Evolutionary conservation across 257 asterid genomes (phyloP), one percentile per base, ranked within the genome.

Genomic region (Plectranthus barbatus): DNA sequence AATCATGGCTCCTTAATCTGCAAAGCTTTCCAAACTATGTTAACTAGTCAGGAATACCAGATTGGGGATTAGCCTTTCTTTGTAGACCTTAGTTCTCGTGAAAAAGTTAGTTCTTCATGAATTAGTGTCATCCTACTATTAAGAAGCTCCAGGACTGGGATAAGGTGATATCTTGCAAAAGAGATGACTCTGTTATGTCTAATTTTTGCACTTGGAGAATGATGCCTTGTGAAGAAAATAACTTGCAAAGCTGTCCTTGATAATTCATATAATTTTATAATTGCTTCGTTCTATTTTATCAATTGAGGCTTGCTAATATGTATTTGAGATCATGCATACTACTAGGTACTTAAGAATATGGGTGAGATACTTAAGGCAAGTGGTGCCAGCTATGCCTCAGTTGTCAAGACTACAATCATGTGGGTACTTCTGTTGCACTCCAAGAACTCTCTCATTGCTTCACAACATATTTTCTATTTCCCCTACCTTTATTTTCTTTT

Each of bases 321-420:
- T 12, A 51, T 65, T 20, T 33, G 68, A 37, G 9, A 56, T 70
- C 21, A 37, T 72, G 56, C 63, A 11, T 76, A 55, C 53, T 14
- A 7, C 66, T 73, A 93, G 99, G 90, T 85, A 66, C 91, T 93
- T 56, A 90, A 90, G 84, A 93, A 93, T 69, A 85, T 93, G 85
- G 99, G 99, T 13, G 96, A 90, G 81, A 93, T 93, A 76, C 95
- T 93, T 59, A 87, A 93, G 83, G 99, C 95, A 55, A 69, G 96
- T 55, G 99, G 97, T 24, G 86, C 78, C 60, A 72, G 77, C 88
- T 93, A 93, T 67, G 72, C 94, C 64, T 87, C 97, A 7, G 99
- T 93, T 70, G 99, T 90, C 68, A 93, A 93, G 95, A 93, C 99
- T 39, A 93, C 99, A 49, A 93, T 93, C 72, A 79, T 93, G 99